Base-by-base conservation (phyloP, 768 basidiomycete genomes). In the Amanita fuliginea region DNA sequence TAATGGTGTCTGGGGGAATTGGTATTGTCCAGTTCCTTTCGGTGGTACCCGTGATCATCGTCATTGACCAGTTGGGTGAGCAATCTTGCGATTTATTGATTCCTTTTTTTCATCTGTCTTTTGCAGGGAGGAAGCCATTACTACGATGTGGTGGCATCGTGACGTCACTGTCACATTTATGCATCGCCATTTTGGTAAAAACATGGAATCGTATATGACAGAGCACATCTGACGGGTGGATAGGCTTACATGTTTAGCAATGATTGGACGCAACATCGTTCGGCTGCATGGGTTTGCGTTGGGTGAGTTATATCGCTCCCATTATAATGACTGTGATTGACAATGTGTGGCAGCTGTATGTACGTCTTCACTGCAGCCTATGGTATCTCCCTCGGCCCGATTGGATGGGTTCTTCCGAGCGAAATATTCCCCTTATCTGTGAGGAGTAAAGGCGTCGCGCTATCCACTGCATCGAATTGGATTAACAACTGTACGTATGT, bases 391-490 rank as follows among this genome's bases (percentile, higher is more conserved):
- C 78, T 84, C 53, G 88, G 88, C 0, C 86, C 89, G 0, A 74
- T 91, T 53, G 81, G 80, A 3, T 92, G 89, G 89, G 79, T 90
- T 1, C 74, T 92, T 6, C 85, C 89, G 0, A 81, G 78, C 54
- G 89, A 93, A 63, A 80, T 93, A 2, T 90, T 91, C 58, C 79
- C 90, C 1, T 67, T 86, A 0, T 83, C 85, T 2, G 73, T 86
- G 66, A 72, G 89, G 53, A 83, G 85, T 55, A 82, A 81, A 59
- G 91, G 91, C 42, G 89, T 92, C 4, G 78, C 88, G 19, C 57
- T 94, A 18, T 81, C 86, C 16, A 91, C 89, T 1, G 83, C 86
- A 2, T 86, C 83, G n/a, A 87, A 86, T 55, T 91, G 88, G 88
- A 56, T 77, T 21, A 90, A 90, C 58, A 91, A 91, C 51, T 91